Evolutionary conservation across 2,329 filamentous ascomycete genomes (phyloP).

Genomic region (Trichothecium roseum): DNA sequence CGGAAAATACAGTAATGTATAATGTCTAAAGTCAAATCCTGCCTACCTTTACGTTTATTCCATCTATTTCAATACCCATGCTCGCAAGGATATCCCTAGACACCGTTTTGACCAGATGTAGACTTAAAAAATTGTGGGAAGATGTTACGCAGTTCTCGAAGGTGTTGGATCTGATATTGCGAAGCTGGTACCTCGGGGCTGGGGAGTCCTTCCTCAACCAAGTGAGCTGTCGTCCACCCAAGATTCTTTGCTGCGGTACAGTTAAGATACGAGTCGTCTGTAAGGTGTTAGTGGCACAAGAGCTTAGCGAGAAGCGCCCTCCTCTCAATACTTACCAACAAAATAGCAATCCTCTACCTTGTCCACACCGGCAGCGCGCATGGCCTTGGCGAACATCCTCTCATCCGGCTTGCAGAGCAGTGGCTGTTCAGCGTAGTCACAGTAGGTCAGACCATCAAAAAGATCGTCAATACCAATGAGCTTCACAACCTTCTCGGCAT

Average conservation of each 20-base stretch:
- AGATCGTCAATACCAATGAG: conserved; percentile 75
- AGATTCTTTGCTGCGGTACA: conserved; percentile 65
- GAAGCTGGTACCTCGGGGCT: conserved; percentile 55
- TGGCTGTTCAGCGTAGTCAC: conserved; percentile 67
- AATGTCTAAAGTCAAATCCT: neutral
- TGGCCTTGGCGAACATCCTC: conserved; percentile 80
- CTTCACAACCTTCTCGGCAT: conserved; percentile 71
- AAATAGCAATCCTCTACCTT: conserved; percentile 73
- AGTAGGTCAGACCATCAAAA: conserved; percentile 92
- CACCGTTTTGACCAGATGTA: conserved; percentile 7
- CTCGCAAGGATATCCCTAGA: neutral
- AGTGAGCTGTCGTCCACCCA: conserved; percentile 79
- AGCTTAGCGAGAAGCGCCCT: neutral
- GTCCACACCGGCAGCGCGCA: conserved; percentile 68
- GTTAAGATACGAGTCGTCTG: conserved; percentile 82
- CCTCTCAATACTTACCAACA: conserved; percentile 54
- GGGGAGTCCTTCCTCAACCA: conserved; percentile 66
- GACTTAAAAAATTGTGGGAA: conserved; percentile 83
- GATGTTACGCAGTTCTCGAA: conserved; percentile 63
- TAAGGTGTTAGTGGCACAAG: neutral
- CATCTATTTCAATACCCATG: neutral
- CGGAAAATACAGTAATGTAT: conserved; percentile 1
- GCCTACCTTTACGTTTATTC: neutral
- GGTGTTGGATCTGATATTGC: conserved; percentile 62
- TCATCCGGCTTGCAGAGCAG: conserved; percentile 80